Conservation (phyloP, 1,284 basidiomycete species). For the Ganoderma boninense region DNA sequence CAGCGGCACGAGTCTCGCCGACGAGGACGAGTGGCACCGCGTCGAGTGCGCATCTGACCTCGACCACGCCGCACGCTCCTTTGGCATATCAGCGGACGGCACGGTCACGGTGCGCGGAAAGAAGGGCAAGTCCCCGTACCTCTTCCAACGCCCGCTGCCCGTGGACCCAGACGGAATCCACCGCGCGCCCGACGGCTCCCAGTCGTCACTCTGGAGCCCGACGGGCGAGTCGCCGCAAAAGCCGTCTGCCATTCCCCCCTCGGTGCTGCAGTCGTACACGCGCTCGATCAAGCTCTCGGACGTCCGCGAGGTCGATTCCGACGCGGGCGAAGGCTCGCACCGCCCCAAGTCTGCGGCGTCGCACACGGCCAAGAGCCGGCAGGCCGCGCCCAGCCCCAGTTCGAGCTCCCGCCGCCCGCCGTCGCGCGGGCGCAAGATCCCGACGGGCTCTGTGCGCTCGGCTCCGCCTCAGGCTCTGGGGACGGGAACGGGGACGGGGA, state of each 20-base stretch:
- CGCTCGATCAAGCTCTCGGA: constrained; percentile 67
- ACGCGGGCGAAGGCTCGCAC: constrained; percentile 23
- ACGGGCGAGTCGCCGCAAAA: constrained; percentile 34
- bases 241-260: constrained; percentile 27
- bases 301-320: constrained; percentile 62
- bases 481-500: no score
- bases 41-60: constrained; percentile 72
- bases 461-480: constrained; percentile 57
- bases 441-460: constrained; percentile 69
- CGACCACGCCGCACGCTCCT: constrained; percentile 51
- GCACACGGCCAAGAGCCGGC: constrained; percentile 32
- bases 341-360: constrained; percentile 19
- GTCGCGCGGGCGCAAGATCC: constrained; percentile 36
- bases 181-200: constrained; percentile 51
- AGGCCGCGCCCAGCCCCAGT: constrained; percentile 38
- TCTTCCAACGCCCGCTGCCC: constrained; percentile 38
- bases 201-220: constrained; percentile 53
- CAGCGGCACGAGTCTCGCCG: constrained; percentile 35
- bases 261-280: constrained; percentile 31
- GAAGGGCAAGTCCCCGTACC: constrained; percentile 55
- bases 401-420: constrained; percentile 41
- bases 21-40: constrained; percentile 75
- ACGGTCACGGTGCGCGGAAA: constrained; percentile 56
- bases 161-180: constrained; percentile 29
- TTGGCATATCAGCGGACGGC: constrained; percentile 46